A percentile compares a stretch with the other conserved stretches of the same genome.
Evolutionary conservation across 371 early-diverging fungal species (phyloP).

Genomic region (Dinochytrium kinnereticum): DNA sequence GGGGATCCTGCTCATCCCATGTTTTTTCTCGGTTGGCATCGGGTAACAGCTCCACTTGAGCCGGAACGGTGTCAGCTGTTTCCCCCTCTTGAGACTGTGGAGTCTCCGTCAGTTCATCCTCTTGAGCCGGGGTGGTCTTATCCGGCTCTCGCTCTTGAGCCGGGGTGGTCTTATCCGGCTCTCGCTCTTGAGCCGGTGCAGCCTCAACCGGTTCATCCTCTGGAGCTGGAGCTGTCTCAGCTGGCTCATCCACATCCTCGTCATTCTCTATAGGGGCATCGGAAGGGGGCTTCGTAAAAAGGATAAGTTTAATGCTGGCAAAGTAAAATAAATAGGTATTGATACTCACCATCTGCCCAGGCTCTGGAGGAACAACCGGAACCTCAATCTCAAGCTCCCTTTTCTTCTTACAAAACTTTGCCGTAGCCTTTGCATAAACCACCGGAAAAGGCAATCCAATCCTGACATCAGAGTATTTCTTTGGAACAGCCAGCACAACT

Average conservation of each 20-base stretch:
- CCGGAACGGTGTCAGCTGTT: slow-evolving; percentile 52
- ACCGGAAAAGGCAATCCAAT: slow-evolving; percentile 47
- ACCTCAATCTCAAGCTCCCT: slow-evolving; percentile 37
- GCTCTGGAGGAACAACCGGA: slow-evolving; percentile 42
- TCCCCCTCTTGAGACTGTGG: background rate
- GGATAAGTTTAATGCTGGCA: background rate
- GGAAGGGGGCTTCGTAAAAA: background rate
- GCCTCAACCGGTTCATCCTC: background rate
- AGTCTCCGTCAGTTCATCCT: background rate
- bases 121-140: background rate
- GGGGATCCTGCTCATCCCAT: too few relatives aligned
- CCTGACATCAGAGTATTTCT: slow-evolving; percentile 33
- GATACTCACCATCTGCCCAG: background rate
- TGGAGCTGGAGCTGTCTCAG: too few relatives aligned
- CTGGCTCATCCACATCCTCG: background rate
- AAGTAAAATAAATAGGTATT: slow-evolving; percentile 1
- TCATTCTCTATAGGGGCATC: slow-evolving; percentile 24
- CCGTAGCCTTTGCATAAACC: slow-evolving; percentile 35
- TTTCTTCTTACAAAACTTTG: slow-evolving; percentile 46
- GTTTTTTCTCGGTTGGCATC: too few relatives aligned
- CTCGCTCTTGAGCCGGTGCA: background rate
- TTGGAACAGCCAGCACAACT: slow-evolving; percentile 28
- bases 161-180: background rate
- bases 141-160: background rate
- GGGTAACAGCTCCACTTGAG: background rate